Percentiles rank a stretch among this genome's conserved stretches.
phyloP scores from a whole-genome alignment of 257 asterid species.

The Solanum clarkiae region DNA sequence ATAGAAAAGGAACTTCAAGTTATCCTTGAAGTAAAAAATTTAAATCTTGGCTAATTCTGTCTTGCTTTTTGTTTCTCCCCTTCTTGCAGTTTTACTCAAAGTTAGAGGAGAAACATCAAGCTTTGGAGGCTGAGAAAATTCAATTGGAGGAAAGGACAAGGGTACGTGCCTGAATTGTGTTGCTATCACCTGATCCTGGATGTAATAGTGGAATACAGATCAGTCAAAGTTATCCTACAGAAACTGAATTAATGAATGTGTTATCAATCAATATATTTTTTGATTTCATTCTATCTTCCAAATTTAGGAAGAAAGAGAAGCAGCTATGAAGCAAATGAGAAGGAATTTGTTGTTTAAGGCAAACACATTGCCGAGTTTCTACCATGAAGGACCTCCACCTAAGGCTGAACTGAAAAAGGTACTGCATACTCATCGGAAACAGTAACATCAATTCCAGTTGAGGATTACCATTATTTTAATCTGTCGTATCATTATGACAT shows the following conservation, averaged over 20 bases:
- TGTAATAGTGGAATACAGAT: background rate
- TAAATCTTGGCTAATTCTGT: background rate
- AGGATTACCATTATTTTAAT: background rate
- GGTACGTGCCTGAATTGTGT: slow-evolving; percentile 19
- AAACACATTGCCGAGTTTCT: slow-evolving; percentile 88
- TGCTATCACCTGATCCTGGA: background rate
- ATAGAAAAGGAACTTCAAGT: background rate
- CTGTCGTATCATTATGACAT: background rate
- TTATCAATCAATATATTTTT: background rate
- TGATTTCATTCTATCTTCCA: background rate
- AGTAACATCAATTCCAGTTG: background rate
- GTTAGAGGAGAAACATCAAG: slow-evolving; percentile 78
- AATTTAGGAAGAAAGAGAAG: slow-evolving; percentile 63
- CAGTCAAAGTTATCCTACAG: background rate
- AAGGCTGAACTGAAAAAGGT: slow-evolving; percentile 77
- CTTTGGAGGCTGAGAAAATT: slow-evolving; percentile 61
- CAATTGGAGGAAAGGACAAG: slow-evolving; percentile 58
- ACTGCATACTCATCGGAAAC: background rate
- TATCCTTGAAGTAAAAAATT: background rate
- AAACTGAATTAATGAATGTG: background rate
- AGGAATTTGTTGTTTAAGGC: slow-evolving; percentile 70
- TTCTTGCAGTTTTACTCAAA: slow-evolving; percentile 48
- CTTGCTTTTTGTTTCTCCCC: background rate
- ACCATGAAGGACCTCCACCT: slow-evolving; percentile 78
- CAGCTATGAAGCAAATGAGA: slow-evolving; percentile 68